These are phyloP conservation scores for Gossypium gossypioides DNA, from an alignment of 441 rosid species.

Conservation along the genomic window DNA sequence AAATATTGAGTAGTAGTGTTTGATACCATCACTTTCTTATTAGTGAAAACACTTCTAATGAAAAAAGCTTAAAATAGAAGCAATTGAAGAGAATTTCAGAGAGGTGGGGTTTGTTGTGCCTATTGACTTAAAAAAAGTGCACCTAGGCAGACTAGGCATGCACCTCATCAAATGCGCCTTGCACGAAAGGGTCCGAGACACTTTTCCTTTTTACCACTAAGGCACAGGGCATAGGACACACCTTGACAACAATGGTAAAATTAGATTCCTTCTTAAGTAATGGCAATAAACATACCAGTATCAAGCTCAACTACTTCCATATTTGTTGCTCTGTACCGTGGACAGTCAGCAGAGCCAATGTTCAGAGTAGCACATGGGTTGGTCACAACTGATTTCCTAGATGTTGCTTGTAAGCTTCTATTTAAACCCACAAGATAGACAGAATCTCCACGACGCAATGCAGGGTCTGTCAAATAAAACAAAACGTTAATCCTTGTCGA, in stretches of 20 bases:
- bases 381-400: slow-evolving; percentile 85
- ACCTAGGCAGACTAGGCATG: neutral
- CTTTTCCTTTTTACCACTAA: neutral
- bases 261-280: neutral
- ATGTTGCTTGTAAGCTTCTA: slow-evolving; percentile 78
- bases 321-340: slow-evolving; percentile 84
- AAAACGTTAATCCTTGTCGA: slow-evolving; percentile 6
- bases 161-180: neutral
- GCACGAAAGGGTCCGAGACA: neutral
- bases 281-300: slow-evolving; percentile 48
- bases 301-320: slow-evolving; percentile 96
- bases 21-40: neutral
- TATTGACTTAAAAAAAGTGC: neutral
- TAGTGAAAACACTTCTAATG: neutral
- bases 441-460: slow-evolving; percentile 78
- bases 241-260: slow-evolving; percentile 1
- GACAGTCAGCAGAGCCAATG: slow-evolving; percentile 73
- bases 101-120: neutral
- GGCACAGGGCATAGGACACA: neutral
- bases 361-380: slow-evolving; percentile 77
- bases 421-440: slow-evolving; percentile 85
- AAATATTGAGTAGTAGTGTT: neutral
- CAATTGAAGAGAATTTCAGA: neutral
- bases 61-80: neutral
- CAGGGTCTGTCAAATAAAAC: slow-evolving; percentile 52